Evolutionary conservation across 2,329 filamentous ascomycete species (phyloP).

Genomic region (Colletotrichum cuscutae): DNA sequence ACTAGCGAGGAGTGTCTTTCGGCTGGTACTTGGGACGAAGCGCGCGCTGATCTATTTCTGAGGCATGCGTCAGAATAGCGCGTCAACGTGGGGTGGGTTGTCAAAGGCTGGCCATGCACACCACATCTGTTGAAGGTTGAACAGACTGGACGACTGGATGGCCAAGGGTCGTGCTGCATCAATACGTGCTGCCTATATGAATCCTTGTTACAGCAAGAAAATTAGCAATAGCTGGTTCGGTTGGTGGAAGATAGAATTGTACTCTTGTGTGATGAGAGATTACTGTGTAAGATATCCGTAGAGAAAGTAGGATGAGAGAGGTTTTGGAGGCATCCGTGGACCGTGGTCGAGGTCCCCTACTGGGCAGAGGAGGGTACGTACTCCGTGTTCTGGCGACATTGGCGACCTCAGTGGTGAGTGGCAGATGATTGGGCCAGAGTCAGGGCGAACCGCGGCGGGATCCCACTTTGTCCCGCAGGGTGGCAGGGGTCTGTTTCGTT

Average conservation of each 20-base stretch:
- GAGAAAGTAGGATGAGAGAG: too few species aligned
- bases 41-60: conserved; percentile 33
- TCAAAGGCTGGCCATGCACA: neutral
- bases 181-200: too few species aligned
- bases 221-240: too few species aligned
- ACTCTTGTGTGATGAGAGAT: too few species aligned
- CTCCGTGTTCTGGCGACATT: neutral
- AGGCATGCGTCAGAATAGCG: conserved; percentile 16
- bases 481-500: conserved; percentile 36
- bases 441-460: conserved; percentile 21
- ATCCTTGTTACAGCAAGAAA: too few species aligned
- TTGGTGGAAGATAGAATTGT: too few species aligned
- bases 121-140: neutral
- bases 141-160: neutral
- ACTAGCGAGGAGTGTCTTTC: conserved; percentile 1
- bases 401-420: neutral
- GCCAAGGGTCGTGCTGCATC: neutral
- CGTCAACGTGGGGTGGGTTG: neutral
- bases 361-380: neutral
- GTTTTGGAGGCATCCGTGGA: neutral
- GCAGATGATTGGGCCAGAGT: conserved; percentile 21
- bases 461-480: conserved; percentile 16
- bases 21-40: conserved; percentile 22
- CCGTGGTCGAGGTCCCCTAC: neutral
- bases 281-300: too few species aligned